Evolutionary conservation across 169 alveolate genomes (phyloP), one percentile per base, ranked within the genome.

Genomic region (Amoebophrya sp.): DNA sequence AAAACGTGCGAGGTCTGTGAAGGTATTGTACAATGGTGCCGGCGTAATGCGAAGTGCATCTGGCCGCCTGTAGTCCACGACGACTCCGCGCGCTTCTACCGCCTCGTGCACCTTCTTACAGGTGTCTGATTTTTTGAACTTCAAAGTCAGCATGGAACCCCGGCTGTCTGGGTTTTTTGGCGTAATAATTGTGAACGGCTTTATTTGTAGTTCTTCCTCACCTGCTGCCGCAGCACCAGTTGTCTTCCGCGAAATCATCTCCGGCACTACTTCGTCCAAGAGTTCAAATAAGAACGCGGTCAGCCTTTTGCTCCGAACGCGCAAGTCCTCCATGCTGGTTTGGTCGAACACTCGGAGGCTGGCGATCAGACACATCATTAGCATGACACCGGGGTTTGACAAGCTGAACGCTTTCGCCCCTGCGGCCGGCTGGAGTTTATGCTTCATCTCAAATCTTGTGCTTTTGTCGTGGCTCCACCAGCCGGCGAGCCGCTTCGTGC

Each of bases 21-120:
- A 90, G 47, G 89, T 32, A 53, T 66, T 53, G 47, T 90, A 90
- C 89, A 90, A 77, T 0, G 92, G 89, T 77, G 89, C 77, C 25
- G 92, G 92, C 23, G 92, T 77, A 0, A 55, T 55, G 10, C 92
- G 92, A 1, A 90, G 14, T 35, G 47, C 54, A 35, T 90, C 47
- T 0, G 92, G 92, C 35, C 47, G 25, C 33, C 92, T 10, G n/a
- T 54, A 54, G 92, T 90, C 92, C 38, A 66, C 47, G 35, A 90
- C 83, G 0, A 90, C 89, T 0, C 92, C 92, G 32, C 41, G 10
- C n/a, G 0, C 35, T 40, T 89, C 92, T 0, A 89, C 25, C 40
- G 35, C 77, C n/a, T 23, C 38, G 40, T 47, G 83, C 38, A 89
- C 66, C 32, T 25, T 7, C 35, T 66, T 7, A 47, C 29, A 47